Conservation (phyloP, 1,139 yeast species). For the Debaryomyces coudertii region DNA sequence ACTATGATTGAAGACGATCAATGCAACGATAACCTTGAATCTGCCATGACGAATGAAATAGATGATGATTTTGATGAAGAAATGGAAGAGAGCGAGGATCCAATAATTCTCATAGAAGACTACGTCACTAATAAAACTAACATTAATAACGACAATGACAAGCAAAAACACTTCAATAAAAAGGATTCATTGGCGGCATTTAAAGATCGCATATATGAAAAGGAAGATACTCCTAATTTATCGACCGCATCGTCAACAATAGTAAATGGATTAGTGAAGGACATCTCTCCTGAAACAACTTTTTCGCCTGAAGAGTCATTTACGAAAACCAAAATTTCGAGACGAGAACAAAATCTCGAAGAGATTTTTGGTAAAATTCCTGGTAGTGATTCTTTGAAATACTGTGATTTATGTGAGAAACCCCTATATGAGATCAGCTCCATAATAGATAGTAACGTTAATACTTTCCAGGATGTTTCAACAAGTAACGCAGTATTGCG, state of each 20-base stretch:
- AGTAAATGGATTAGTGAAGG: background rate
- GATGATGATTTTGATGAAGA: slow-evolving; percentile 15
- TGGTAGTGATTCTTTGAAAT: slow-evolving; percentile 46
- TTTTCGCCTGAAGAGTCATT: slow-evolving; percentile 18
- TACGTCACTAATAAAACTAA: slow-evolving; percentile 29
- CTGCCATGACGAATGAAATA: background rate
- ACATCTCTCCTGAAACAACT: slow-evolving; percentile 17
- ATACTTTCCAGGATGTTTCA: background rate
- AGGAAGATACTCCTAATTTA: background rate
- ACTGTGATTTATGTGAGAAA: slow-evolving; percentile 67
- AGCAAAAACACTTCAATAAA: slow-evolving; percentile 21
- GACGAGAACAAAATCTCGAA: slow-evolving; percentile 33
- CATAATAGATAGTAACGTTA: slow-evolving; percentile 30
- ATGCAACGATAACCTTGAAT: background rate
- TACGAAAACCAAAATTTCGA: background rate
- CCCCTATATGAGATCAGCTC: slow-evolving; percentile 68
- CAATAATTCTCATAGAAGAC: slow-evolving; percentile 56
- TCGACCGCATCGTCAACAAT: slow-evolving; percentile 9
- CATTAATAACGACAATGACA: background rate
- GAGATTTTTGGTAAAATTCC: slow-evolving; percentile 47
- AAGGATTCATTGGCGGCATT: slow-evolving; percentile 45
- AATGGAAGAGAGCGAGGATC: slow-evolving; percentile 41
- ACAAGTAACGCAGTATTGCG: background rate
- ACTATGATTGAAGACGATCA: background rate
- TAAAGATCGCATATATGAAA: slow-evolving; percentile 28